Base-by-base conservation (phyloP, 441 rosid genomes). In the Metrosideros polymorpha region DNA sequence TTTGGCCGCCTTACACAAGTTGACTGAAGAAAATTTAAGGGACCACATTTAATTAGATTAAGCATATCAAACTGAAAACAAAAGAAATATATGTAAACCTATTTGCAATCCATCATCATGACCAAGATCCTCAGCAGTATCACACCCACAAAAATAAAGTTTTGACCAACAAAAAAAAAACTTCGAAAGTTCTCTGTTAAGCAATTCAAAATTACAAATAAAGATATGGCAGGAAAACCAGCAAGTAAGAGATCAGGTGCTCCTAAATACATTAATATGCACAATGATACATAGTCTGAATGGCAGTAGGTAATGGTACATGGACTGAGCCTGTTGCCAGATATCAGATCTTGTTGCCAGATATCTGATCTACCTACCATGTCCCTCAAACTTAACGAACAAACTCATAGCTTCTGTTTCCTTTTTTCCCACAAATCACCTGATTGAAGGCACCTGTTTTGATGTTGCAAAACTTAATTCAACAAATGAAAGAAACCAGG, bases 1-100 rank as follows among this genome's bases (percentile, higher is more conserved):
- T 95, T 97, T 55, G 98, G 98, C 83, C 97, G 92, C 89, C 99
- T 93, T 83, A 94, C 87, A 42, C 95, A 95, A 85, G 95, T 90
- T 57, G 99, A 92, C 99, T 97, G 97, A 52, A 87, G 79, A 83
- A 83, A 89, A 82, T 39, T 83, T 24, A 88, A 90, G 84, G 39
- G 42, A 5, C 12, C 55, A 52, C 15, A 47, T 49, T 8, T 27
- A 22, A 47, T 82, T 47, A 49, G 25, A 47, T 82, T 82, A 53
- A 22, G 45, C n/a, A 55, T 35, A 83, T 83, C 85, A 86, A 86
- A 55, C 85, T 55, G 43, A 86, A 53, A 77, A 83, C 85, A 77
- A 30, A 84, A 59, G 47, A 71, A 22, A 39, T 39, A 10, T 22
- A 71, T 39, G 79, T 22, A 71, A 66, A 39, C n/a, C 47, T 3